A percentile compares a stretch with the other conserved stretches of the same genome.
These are phyloP conservation scores for Eimeria sp. DNA, from an alignment of 169 alveolate genomes.

Conservation along the genomic window DNA sequence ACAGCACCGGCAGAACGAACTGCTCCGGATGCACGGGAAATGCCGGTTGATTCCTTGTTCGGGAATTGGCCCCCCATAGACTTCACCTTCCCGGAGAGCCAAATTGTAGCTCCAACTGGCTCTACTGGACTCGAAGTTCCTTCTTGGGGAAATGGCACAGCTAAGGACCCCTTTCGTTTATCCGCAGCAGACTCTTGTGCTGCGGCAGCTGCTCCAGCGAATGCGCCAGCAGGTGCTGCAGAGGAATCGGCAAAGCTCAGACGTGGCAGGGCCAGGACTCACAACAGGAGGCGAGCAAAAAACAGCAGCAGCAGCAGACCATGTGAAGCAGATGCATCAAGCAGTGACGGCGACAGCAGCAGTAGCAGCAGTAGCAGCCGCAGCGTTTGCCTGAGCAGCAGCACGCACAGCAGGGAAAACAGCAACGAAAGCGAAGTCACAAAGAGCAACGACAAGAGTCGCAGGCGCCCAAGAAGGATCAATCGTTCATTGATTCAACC, in stretches of 20 bases:
- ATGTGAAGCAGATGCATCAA: background rate
- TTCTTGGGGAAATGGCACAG: slow-evolving; percentile 27
- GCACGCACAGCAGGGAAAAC: slow-evolving; percentile 60
- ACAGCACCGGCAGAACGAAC: slow-evolving; percentile 5
- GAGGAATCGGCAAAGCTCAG: slow-evolving; percentile 1
- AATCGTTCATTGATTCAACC: slow-evolving; percentile 18
- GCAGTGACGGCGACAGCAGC: slow-evolving; percentile 37
- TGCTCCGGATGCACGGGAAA: slow-evolving; percentile 39
- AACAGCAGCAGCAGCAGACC: slow-evolving; percentile 18
- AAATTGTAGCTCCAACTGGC: background rate
- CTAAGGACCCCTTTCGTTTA: background rate
- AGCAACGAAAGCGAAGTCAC: slow-evolving; percentile 32
- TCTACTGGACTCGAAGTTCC: background rate
- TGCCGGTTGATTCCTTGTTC: slow-evolving; percentile 6
- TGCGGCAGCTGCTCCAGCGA: slow-evolving; percentile 1
- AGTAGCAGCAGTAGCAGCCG: slow-evolving; percentile 46
- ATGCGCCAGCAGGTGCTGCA: slow-evolving; percentile 1
- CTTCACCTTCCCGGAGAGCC: background rate
- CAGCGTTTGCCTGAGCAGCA: slow-evolving; percentile 39
- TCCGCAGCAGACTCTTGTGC: background rate
- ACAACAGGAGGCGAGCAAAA: slow-evolving; percentile 29
- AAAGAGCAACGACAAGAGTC: background rate
- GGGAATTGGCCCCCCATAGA: slow-evolving; percentile 50
- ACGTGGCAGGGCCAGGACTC: background rate
- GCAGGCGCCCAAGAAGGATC: slow-evolving; percentile 4